Evolutionary conservation across 1,284 basidiomycete species (phyloP).

Genomic region (Polyporus tsugae): DNA sequence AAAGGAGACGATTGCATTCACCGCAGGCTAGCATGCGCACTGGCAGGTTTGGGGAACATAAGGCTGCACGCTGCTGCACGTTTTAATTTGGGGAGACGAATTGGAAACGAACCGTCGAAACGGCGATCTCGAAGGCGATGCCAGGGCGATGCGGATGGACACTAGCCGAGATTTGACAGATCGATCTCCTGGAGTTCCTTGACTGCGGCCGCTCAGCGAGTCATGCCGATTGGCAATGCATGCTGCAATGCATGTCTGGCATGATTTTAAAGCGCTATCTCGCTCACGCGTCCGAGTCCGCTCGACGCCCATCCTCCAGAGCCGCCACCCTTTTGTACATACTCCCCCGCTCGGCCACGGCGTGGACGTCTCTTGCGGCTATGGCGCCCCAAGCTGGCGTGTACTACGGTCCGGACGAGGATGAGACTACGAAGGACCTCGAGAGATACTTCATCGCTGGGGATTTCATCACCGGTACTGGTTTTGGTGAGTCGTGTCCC

Average conservation of each 20-base stretch:
- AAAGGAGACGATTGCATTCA: too few relatives aligned
- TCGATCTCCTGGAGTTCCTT: background rate
- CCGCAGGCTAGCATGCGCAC: too few relatives aligned
- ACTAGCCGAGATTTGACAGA: background rate
- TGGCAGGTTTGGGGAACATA: too few relatives aligned
- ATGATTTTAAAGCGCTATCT: conserved; percentile 2
- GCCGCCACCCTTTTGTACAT: conserved; percentile 23
- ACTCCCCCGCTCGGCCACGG: background rate
- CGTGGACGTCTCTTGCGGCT: background rate
- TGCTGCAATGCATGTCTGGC: background rate
- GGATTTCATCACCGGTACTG: conserved; percentile 32
- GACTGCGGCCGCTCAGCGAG: background rate
- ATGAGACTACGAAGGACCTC: conserved; percentile 23
- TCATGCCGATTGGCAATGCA: background rate
- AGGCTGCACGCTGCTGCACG: too few relatives aligned
- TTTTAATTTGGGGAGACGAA: background rate
- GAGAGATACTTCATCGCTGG: conserved; percentile 37
- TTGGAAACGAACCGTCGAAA: background rate
- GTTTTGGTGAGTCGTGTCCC: conserved; percentile 29
- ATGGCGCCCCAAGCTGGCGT: conserved; percentile 17
- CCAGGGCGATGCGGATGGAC: background rate
- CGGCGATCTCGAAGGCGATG: background rate
- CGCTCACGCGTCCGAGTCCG: background rate
- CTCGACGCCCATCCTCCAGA: conserved; percentile 12
- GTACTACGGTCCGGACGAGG: conserved; percentile 32